Evolutionary conservation across 805 yeast genomes (phyloP), one percentile per base, ranked within the genome.

Genomic region (Peterozyma toletana): DNA sequence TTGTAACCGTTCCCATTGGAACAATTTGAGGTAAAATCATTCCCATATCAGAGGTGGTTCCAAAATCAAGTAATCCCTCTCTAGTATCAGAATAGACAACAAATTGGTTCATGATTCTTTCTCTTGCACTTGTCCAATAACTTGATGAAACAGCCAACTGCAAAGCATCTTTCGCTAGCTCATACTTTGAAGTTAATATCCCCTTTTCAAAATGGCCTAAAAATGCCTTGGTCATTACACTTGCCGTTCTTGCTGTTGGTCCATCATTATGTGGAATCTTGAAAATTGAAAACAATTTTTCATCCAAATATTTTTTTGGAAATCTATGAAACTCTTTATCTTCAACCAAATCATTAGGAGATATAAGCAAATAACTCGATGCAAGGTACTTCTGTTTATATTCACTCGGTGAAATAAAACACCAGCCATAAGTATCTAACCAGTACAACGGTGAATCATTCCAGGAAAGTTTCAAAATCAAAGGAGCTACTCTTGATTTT

Each of bases 1-100:
- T 71, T 0, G 99, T 93, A 7, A 93, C 81, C 0, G 99, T 95
- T 1, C 99, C 99, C 96, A 93, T 93, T 2, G 96, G 77, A 7
- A 87, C 72, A 37, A 91, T 71, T 41, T 78, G 77, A 1, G 99
- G 99, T 13, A 93, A 55, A 30, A 95, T 93, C 40, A 90, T 68
- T 0, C 95, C 96, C 49, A 79, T 53, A 1, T 38, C 17, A 3
- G 50, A 50, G 9, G 45, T 42, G 1, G 43, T 31, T 5, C 51
- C 58, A 39, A 51, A 48, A 56, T 57, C 21, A 47, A 48, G 31
- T 5, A 31, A 11, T 9, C 14, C 43, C 4, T 50, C 9, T 18
- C 35, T 29, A 16, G n/a, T 54, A 4, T 56, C 49, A 31, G 67
- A 60, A 50, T 76, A 81, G 1, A 93, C 90, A 7, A 91, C 91